Base-by-base conservation (phyloP, 2,329 filamentous ascomycete genomes). In the Cladosporium sp. region DNA sequence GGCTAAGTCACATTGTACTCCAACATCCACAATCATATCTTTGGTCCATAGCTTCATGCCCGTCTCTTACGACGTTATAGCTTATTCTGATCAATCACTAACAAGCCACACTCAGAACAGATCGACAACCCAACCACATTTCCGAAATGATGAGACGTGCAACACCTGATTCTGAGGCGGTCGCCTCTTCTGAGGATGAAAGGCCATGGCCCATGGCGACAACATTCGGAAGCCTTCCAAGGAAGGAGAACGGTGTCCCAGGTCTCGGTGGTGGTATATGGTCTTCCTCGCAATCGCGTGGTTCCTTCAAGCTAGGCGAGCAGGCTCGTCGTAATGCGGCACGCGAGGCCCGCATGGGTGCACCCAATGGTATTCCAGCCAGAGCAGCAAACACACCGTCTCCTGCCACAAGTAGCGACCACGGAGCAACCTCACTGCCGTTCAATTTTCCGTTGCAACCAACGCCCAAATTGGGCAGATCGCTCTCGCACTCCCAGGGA, bases 141-240 rank as follows among this genome's bases (percentile, higher is more conserved):
- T 28, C 28, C 22, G 6, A 5, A 13, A 54, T 34, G 44, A 58
- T 86, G 57, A 85, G 92, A 66, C 88, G 89, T 55, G 91, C 91
- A 7, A 97, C 93, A 1, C 93, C 93, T 20, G 94, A 97, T 70
- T 97, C 92, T 3, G 93, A 97, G 71, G 93, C 90, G 52, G 78
- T 97, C 59, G 91, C 89, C 53, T 97, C 93, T 64, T 97, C 92
- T 12, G 94, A 97, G 72, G 94, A 97, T 72, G 94, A 99, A 73
- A 82, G 66, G 32, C 69, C 69, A 4, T 71, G 69, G 69, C 69
- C 69, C 25, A 58, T 65, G 40, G 79, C 58, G 89, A 96, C 60
- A 80, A 85, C 65, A 28, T 71, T 69, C 80, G 83, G 64, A 79
- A 69, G 59, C 61, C 65, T 65, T 22, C 65, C 65, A 25, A 58